Base-by-base conservation (phyloP, 164 flowering plant genomes). In the Vitis vinifera region DNA sequence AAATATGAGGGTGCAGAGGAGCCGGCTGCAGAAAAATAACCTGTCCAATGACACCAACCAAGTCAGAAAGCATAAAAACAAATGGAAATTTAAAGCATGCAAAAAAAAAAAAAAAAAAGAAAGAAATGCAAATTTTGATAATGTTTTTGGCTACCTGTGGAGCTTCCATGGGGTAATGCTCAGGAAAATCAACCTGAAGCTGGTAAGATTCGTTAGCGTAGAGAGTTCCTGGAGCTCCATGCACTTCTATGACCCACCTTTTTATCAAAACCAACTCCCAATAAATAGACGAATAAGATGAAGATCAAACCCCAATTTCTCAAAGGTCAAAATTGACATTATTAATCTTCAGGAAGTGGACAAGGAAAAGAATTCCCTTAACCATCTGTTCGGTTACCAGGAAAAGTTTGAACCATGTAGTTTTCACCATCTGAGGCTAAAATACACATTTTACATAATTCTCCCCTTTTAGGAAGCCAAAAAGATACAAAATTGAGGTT, bases 161-260 rank as follows among this genome's bases (percentile, higher is more conserved):
- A 10, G 98, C 92, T 83, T 92, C 98, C 98, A 92, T 92, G 10
- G 97, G 97, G 75, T 92, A 92, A 82, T 91, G 90, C 78, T 91
- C 98, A 15, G 97, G 94, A 69, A 91, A 91, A 82, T 91, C 97
- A 10, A 91, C 91, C 69, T 91, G 97, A 78, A 91, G 97, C 79
- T 91, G 92, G 65, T 82, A 91, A 10, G 83, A 77, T 61, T 89
- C 92, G 51, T 85, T 83, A 1, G 91, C 80, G 73, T 92, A 91
- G 9, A 89, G 80, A 62, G 97, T 92, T 17, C 91, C 98, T 0
- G 91, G 78, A 48, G 97, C 97, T 66, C 97, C 98, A 75, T 71
- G 80, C 31, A 91, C 93, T 69, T 91, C 97, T 78, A 91, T 88
- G 2, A 88, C 73, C 97, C 97, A 91, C 77, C 94, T 91, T 76